Percentiles rank a stretch among this genome's conserved stretches.
Conservation (phyloP, 2,329 filamentous ascomycete genomes). For the Dactylellina drechsleri region DNA sequence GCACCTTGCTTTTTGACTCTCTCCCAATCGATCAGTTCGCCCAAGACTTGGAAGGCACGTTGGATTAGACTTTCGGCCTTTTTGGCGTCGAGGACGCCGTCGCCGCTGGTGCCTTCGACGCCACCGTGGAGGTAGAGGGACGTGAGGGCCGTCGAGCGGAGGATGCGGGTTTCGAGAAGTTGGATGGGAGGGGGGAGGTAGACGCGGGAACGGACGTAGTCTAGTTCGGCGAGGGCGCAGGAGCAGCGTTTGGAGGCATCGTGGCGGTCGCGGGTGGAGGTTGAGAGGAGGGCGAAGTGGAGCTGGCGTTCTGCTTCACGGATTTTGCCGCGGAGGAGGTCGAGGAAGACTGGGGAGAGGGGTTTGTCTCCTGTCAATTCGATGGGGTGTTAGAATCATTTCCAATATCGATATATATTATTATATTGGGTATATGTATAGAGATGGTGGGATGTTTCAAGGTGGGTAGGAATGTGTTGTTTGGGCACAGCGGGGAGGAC, state of each 20-base stretch:
- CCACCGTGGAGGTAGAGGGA: constrained; percentile 8
- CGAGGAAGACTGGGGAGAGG: constrained; percentile 36
- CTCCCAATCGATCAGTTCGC: constrained; percentile 49
- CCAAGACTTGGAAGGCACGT: constrained; percentile 44
- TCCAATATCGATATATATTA: background rate
- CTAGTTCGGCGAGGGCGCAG: constrained; percentile 48
- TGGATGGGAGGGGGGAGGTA: constrained; percentile 48
- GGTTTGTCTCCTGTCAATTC: constrained; percentile 13
- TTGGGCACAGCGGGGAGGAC: background rate
- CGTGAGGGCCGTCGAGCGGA: constrained; percentile 34
- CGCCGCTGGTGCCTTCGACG: constrained; percentile 15
- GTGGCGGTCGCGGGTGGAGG: constrained; percentile 33
- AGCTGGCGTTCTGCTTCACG: constrained; percentile 51
- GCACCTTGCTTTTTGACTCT: constrained; percentile 35
- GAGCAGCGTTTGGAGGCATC: constrained; percentile 51
- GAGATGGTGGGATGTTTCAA: background rate
- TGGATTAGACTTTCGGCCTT: constrained; percentile 44
- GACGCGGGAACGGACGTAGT: constrained; percentile 44
- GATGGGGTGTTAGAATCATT: background rate
- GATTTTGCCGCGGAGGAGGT: constrained; percentile 45
- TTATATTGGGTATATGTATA: background rate
- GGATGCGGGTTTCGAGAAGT: constrained; percentile 40
- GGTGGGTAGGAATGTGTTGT: constrained; percentile 16
- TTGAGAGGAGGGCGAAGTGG: constrained; percentile 49
- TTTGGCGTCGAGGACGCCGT: constrained; percentile 36